Conservation (phyloP, 805 yeast species). For the Lipomyces chichibuensis region DNA sequence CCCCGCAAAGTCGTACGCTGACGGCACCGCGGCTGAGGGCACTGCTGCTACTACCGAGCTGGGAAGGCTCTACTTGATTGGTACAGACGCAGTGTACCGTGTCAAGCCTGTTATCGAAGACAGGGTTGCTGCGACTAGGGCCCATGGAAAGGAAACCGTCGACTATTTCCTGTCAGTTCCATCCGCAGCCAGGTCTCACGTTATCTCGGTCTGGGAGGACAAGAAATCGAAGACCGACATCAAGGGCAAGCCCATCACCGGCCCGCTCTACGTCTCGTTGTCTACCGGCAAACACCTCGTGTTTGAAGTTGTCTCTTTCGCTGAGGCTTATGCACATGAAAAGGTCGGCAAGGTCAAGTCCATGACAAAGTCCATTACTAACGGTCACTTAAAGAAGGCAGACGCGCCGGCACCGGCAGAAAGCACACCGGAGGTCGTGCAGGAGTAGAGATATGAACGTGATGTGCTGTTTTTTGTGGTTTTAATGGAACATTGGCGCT, state of each 20-base stretch:
- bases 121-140: slow-evolving; percentile 22
- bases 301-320: slow-evolving; percentile 18
- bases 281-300: slow-evolving; percentile 30
- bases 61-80: slow-evolving; percentile 26
- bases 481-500: slow-evolving; percentile 1
- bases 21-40: slow-evolving; percentile 3
- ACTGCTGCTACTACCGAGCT: slow-evolving; percentile 27
- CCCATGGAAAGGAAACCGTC: slow-evolving; percentile 24
- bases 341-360: slow-evolving; percentile 12
- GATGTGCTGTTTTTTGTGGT: background rate
- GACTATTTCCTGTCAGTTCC: slow-evolving; percentile 29
- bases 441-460: background rate
- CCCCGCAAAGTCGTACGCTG: slow-evolving; percentile 15
- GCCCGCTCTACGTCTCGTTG: slow-evolving; percentile 24
- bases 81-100: slow-evolving; percentile 23
- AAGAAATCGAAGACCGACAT: slow-evolving; percentile 28
- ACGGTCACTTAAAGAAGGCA: slow-evolving; percentile 3
- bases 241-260: slow-evolving; percentile 22
- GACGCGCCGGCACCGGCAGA: slow-evolving; percentile 2
- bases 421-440: slow-evolving; percentile 4
- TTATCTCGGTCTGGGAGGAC: slow-evolving; percentile 32
- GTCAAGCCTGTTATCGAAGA: slow-evolving; percentile 30
- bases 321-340: slow-evolving; percentile 30
- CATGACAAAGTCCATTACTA: slow-evolving; percentile 15
- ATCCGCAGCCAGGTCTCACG: slow-evolving; percentile 24